These are phyloP conservation scores for Biscogniauxia marginata DNA, from an alignment of 2,329 filamentous ascomycete species.

Conservation along the genomic window DNA sequence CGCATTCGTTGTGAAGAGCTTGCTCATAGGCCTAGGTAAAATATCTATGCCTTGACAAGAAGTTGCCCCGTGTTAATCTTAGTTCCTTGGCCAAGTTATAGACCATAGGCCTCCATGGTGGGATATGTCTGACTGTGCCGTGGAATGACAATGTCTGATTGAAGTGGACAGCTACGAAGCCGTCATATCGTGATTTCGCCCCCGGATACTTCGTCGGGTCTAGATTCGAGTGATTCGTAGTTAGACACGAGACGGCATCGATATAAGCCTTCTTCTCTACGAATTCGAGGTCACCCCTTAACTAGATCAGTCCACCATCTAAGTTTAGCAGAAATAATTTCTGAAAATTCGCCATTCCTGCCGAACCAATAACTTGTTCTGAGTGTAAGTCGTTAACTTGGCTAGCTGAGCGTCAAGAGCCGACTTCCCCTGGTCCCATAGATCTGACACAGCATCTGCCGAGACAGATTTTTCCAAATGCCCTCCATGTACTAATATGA, in stretches of 20 bases:
- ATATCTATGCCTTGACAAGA: constrained; percentile 31
- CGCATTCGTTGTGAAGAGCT: constrained; percentile 30
- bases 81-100: background rate
- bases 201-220: constrained; percentile 23
- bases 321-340: too few species aligned
- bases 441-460: constrained; percentile 24
- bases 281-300: constrained; percentile 15
- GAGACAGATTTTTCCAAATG: constrained; percentile 10
- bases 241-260: constrained; percentile 26
- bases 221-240: constrained; percentile 22
- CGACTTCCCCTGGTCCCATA: constrained; percentile 22
- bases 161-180: constrained; percentile 34
- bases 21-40: constrained; percentile 28
- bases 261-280: constrained; percentile 24
- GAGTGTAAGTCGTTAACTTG: constrained; percentile 23
- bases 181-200: constrained; percentile 31
- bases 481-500: constrained; percentile 7
- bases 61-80: constrained; percentile 12
- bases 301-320: background rate
- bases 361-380: constrained; percentile 23
- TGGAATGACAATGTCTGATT: constrained; percentile 28
- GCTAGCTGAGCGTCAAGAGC: constrained; percentile 23
- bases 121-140: constrained; percentile 19
- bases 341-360: constrained; percentile 25
- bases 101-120: background rate